Conservation (phyloP, 352 stramenopile species). For the Thalassiosira hispida region DNA sequence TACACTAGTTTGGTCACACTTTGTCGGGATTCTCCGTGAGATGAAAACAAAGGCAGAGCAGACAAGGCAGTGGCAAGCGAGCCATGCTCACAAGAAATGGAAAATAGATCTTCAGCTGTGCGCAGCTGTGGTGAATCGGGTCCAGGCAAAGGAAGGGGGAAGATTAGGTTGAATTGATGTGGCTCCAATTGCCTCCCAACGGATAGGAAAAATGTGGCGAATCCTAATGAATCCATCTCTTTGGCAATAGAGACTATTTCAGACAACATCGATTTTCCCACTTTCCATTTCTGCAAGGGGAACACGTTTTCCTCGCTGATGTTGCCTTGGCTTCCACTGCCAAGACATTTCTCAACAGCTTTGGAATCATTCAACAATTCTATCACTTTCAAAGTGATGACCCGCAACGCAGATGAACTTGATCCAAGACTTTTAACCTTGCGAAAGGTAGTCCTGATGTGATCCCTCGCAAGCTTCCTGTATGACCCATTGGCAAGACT, state of each 20-base stretch:
- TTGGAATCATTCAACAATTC: constrained; percentile 41
- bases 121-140: neutral
- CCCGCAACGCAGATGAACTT: constrained; percentile 38
- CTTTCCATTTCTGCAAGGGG: constrained; percentile 24
- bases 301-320: neutral
- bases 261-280: constrained; percentile 48
- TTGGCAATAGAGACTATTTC: constrained; percentile 36
- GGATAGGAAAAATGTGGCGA: constrained; percentile 53
- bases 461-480: constrained; percentile 20
- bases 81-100: constrained; percentile 23
- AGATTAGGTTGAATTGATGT: constrained; percentile 58
- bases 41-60: constrained; percentile 55
- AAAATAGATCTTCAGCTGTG: constrained; percentile 53
- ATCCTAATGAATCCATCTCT: constrained; percentile 34
- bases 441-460: constrained; percentile 31
- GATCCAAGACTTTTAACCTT: constrained; percentile 32
- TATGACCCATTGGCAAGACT: neutral
- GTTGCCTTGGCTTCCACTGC: neutral
- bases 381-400: constrained; percentile 60
- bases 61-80: constrained; percentile 49
- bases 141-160: constrained; percentile 44
- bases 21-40: constrained; percentile 36
- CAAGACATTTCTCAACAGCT: neutral
- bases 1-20: constrained; percentile 56
- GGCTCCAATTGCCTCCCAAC: constrained; percentile 60